Conservation (phyloP, 192 early-diverging fungal species). For the Diversispora epigaea region DNA sequence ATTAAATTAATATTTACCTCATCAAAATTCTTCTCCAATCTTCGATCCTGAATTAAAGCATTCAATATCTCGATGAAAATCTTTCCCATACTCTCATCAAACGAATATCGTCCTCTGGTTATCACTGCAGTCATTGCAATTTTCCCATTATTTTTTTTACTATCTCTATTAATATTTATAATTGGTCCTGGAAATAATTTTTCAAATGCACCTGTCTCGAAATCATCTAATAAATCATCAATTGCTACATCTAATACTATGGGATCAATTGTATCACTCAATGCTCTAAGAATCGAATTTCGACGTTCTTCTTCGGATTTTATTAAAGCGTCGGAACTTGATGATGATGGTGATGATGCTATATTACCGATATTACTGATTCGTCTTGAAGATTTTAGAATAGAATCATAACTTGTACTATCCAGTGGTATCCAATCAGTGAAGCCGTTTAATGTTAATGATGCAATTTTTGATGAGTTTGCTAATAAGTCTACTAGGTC, state of each 20-base stretch:
- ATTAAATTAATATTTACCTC: not conserved
- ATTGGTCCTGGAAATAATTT: constrained; percentile 13
- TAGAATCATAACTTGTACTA: constrained; percentile 20
- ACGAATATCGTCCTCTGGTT: not conserved
- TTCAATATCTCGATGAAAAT: constrained; percentile 12
- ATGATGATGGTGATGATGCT: not conserved
- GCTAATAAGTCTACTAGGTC: not conserved
- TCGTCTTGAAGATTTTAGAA: not conserved
- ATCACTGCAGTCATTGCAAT: not conserved
- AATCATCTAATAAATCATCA: constrained; percentile 7
- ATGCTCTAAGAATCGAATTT: not conserved
- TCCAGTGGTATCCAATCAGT: constrained; percentile 19
- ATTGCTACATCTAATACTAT: not conserved
- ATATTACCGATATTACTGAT: too few relatives aligned
- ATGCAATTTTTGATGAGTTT: not conserved
- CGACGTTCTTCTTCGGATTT: not conserved
- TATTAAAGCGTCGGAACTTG: not conserved
- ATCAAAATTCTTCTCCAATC: constrained; percentile 9
- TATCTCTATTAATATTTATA: not conserved
- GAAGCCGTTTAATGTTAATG: constrained; percentile 2
- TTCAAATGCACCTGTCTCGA: not conserved
- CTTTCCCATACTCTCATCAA: constrained; percentile 14
- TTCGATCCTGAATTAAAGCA: constrained; percentile 9
- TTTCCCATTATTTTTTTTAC: not conserved
- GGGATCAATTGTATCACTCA: constrained; percentile 10